Evolutionary conservation across 768 basidiomycete genomes (phyloP).

Genomic region (Boletus barrowsii): DNA sequence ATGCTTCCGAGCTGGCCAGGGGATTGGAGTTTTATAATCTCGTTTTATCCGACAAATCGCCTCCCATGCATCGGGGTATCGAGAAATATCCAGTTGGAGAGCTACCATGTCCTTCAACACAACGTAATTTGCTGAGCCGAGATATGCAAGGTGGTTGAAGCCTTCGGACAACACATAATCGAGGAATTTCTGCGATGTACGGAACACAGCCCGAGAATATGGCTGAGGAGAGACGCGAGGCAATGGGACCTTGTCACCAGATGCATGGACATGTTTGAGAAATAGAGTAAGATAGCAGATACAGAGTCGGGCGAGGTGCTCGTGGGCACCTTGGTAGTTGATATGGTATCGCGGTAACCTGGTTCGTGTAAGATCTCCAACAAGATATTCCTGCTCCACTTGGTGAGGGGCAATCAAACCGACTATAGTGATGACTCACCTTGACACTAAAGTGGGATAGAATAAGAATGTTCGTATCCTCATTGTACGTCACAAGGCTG

Average conservation of each 20-base stretch:
- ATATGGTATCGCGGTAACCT: conserved; percentile 6
- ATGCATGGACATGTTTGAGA: neutral
- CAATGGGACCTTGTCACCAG: neutral
- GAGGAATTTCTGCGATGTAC: conserved; percentile 1
- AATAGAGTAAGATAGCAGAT: conserved; percentile 2
- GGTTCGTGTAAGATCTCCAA: neutral
- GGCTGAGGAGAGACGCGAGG: neutral
- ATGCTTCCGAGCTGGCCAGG: neutral
- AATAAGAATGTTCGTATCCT: conserved; percentile 8
- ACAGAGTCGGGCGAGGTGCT: conserved; percentile 4
- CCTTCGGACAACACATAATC: conserved; percentile 1
- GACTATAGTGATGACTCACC: neutral
- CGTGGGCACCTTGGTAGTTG: neutral
- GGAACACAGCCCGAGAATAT: neutral
- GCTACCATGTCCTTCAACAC: conserved; percentile 1
- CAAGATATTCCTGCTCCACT: conserved; percentile 13
- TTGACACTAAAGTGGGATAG: conserved; percentile 25
- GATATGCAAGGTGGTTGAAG: conserved; percentile 5
- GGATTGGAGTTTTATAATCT: neutral
- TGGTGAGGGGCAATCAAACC: neutral
- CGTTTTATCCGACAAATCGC: neutral
- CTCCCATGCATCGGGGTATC: neutral
- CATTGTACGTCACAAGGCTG: conserved; percentile 15
- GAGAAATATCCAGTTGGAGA: neutral
- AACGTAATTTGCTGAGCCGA: neutral